Evolutionary conservation across 148 eudicot species (phyloP), one percentile per base, ranked within the genome.

Genomic region (Diospyros lotus): DNA sequence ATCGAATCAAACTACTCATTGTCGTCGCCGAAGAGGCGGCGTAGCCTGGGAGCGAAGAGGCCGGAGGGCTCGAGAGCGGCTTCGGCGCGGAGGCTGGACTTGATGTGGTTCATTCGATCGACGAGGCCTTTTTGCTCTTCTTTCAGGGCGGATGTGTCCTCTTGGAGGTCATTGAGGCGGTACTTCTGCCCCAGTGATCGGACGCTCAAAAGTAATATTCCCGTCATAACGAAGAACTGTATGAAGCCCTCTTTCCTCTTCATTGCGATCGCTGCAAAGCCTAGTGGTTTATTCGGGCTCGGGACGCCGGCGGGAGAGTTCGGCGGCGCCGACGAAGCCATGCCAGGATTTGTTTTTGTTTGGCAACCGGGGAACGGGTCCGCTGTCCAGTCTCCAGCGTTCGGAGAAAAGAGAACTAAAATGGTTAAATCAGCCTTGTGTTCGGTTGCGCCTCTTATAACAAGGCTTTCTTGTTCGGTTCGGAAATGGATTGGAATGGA

Each of bases 161-260:
- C 84, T 9, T 48, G 69, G 53, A 93, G 93, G 54, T 84, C 85
- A 61, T 87, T 76, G 75, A 87, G 78, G 50, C 93, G 87, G 79
- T 93, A 93, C 84, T 90, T 93, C 55, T 90, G 96, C 5, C 96
- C 92, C 4, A 89, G 58, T 5, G 96, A 90, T 62, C 96, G 75
- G 71, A 79, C 51, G 71, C 93, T 86, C 53, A 93, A 84, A 0
- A 93, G 81, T 5, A 93, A 77, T 6, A 89, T 87, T 3, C 96
- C 96, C 6, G 93, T 79, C 96, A 90, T 89, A 0, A 86, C 92
- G 84, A 93, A 86, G 86, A 86, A 85, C 71, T 89, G 96, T 17
- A 93, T 63, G 89, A 86, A 93, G 75, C 80, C 81, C 74, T 90
- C 83, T 65, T 90, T 93, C 50, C 83, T 80, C 79, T 90, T 90